These are phyloP conservation scores for Candida chauliodis DNA, from an alignment of 805 yeast species.

Conservation along the genomic window DNA sequence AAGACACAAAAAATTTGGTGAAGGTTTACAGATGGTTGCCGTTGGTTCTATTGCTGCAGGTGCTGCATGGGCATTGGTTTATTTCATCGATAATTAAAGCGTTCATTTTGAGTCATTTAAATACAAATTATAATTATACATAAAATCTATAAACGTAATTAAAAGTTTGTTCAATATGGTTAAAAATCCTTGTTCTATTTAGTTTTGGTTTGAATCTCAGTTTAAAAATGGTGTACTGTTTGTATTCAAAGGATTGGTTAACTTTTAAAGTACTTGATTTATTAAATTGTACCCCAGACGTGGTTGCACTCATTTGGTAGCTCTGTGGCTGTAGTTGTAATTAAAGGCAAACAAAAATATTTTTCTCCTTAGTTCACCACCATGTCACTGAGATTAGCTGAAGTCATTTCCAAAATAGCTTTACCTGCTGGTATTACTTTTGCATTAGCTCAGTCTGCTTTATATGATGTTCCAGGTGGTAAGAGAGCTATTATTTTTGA, in stretches of 20 bases:
- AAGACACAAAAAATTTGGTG: conserved; percentile 54
- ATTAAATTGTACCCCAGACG: no score
- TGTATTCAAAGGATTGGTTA: no score
- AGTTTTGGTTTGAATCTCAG: no score
- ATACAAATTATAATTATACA: background rate
- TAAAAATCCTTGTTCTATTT: no score
- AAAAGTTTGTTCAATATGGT: background rate
- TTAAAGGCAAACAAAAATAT: conserved; percentile 3
- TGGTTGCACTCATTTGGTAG: background rate
- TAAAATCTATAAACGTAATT: background rate
- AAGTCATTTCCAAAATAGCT: conserved; percentile 47
- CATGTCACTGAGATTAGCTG: conserved; percentile 37
- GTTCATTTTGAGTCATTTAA: background rate
- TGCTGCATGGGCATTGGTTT: conserved; percentile 91
- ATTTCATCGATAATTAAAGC: conserved; percentile 50
- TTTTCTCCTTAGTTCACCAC: background rate
- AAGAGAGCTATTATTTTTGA: conserved; percentile 94
- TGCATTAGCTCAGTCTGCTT: conserved; percentile 72
- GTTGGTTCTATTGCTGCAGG: conserved; percentile 98
- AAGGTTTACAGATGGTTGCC: conserved; percentile 89
- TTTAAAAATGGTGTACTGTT: no score
- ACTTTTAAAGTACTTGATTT: no score
- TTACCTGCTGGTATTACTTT: conserved; percentile 68
- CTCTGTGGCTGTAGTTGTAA: background rate
- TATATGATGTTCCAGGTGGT: conserved; percentile 96